A percentile compares a stretch with the other conserved stretches of the same genome.
Conservation (phyloP, 352 stramenopile genomes). For the Phytophthora sansomeana region DNA sequence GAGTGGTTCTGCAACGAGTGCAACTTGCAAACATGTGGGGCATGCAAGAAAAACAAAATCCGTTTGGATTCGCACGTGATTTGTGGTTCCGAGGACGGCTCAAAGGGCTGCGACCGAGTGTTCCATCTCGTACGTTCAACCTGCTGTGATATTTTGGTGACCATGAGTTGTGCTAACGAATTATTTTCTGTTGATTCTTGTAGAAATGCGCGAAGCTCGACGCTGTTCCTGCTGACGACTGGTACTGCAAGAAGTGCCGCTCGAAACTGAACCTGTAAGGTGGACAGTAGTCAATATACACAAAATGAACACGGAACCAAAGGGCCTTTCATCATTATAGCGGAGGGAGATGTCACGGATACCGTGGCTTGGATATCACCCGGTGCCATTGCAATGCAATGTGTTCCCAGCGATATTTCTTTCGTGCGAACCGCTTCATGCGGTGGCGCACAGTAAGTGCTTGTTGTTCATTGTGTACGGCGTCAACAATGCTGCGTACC, state of each 20-base stretch:
- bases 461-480: conserved; percentile 41
- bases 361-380: conserved; percentile 42
- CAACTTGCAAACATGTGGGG: conserved; percentile 79
- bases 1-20: conserved; percentile 93
- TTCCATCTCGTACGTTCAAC: conserved; percentile 84
- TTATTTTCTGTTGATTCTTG: conserved; percentile 10
- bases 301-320: conserved; percentile 20
- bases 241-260: conserved; percentile 88
- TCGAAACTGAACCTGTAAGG: conserved; percentile 48
- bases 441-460: conserved; percentile 36
- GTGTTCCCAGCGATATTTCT: conserved; percentile 60
- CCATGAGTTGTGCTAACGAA: conserved; percentile 13
- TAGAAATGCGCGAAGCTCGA: conserved; percentile 90
- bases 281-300: conserved; percentile 29
- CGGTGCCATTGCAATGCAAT: conserved; percentile 66
- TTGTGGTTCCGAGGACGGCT: conserved; percentile 88
- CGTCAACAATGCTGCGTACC: conserved; percentile 56
- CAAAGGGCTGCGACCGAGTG: conserved; percentile 85
- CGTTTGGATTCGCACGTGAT: conserved; percentile 92
- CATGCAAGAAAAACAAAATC: conserved; percentile 90
- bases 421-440: conserved; percentile 71
- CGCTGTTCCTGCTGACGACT: conserved; percentile 85
- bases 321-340: neutral
- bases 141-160: neutral
- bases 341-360: conserved; percentile 11